Conservation (phyloP, 1,139 yeast genomes). For the Kazachstania sp. region DNA sequence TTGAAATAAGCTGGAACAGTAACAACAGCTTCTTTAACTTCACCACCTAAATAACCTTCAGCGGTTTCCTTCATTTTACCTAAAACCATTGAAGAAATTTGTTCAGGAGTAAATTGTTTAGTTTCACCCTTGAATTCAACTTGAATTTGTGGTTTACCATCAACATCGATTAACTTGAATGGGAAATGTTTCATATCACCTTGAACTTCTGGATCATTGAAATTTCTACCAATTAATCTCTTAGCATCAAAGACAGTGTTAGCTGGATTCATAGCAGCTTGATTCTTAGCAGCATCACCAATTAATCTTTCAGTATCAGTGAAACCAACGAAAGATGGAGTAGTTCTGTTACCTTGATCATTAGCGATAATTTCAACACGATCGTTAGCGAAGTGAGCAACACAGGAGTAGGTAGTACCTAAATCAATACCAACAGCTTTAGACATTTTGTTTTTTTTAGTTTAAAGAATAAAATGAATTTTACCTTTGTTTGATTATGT, state of each 20-base stretch:
- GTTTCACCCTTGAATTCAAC: constrained; percentile 92
- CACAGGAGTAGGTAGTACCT: constrained; percentile 98
- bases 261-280: constrained; percentile 95
- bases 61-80: constrained; percentile 98
- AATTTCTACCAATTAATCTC: constrained; percentile 97
- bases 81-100: constrained; percentile 92
- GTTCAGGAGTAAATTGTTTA: constrained; percentile 95
- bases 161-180: constrained; percentile 81
- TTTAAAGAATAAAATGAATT: neutral
- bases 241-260: constrained; percentile 98
- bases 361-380: constrained; percentile 93
- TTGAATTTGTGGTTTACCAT: constrained; percentile 87
- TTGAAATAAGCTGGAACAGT: constrained; percentile 98
- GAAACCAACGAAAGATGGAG: constrained; percentile 98
- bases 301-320: constrained; percentile 95
- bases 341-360: constrained; percentile 99
- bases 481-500: neutral
- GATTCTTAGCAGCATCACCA: constrained; percentile 99
- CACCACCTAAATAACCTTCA: constrained; percentile 86
- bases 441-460: constrained; percentile 18
- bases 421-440: constrained; percentile 34
- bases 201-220: constrained; percentile 84
- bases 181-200: constrained; percentile 97
- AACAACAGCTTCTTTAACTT: constrained; percentile 90
- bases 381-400: constrained; percentile 84